Evolutionary conservation across 2,329 filamentous ascomycete species (phyloP), one percentile per base, ranked within the genome.

Genomic region (Fonsecaea erecta): DNA sequence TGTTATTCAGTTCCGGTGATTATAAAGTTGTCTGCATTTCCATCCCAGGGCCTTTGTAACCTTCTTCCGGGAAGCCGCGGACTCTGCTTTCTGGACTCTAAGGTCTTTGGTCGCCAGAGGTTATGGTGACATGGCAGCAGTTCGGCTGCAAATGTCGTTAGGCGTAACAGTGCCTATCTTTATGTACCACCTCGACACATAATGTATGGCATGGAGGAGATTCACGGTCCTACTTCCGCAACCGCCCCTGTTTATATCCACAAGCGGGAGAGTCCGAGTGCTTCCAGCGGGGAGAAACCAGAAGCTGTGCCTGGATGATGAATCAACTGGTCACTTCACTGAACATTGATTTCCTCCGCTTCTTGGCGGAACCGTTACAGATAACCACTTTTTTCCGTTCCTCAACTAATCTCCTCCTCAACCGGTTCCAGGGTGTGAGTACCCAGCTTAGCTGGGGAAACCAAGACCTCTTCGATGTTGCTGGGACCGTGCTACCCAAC

Each of bases 361-460:
- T 28, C 52, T 18, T 32, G 21, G 21, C 48, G 37, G n/a, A 40
- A 4, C n/a, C 8, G 6, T n/a, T n/a, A 16, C n/a, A 3, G 16
- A 40, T 16, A 18, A n/a, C 26, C 28, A 18, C 21, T 4, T 14
- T 21, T 26, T n/a, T n/a, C n/a, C n/a, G 28, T 8, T 30, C 48
- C n/a, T 52, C 48, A 52, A 51, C 46, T 14, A 51, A 11, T 28
- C 46, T 21, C 18, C 14, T 32, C 52, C 6, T 53, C 52, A n/a
- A n/a, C n/a, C n/a, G n/a, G n/a, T 30, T 9, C 43, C 57, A 60
- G 57, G 57, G 57, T 28, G 57, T 60, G 28, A 60, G 57, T 60
- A 60, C 21, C 57, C 46, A 48, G 57, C 57, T 24, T 24, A 26
- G 57, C 57, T 52, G 57, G 57, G 24, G 57, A 60, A 60, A 60